A percentile compares a stretch with the other conserved stretches of the same genome.
These are phyloP conservation scores for Setaria italica DNA, from an alignment of 202 grass and related monocot species.

Conservation along the genomic window DNA sequence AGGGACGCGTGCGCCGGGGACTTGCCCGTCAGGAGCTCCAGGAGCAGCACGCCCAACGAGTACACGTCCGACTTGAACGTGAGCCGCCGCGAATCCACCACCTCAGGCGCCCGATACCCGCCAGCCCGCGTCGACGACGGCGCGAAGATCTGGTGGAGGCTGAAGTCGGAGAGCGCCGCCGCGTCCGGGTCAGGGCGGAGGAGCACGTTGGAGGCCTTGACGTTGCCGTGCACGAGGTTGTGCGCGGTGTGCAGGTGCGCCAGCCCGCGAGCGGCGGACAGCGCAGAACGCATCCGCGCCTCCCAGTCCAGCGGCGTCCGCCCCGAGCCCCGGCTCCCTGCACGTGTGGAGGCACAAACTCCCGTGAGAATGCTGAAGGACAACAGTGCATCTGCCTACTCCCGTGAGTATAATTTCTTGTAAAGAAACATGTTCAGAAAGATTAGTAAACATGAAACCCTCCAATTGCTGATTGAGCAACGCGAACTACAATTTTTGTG, in stretches of 20 bases:
- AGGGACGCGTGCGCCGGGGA: constrained; percentile 84
- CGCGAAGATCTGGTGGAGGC: constrained; percentile 70
- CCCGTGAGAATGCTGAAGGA: constrained; percentile 34
- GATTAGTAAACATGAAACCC: neutral
- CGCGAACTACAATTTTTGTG: neutral
- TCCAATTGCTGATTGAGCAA: neutral
- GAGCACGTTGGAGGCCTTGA: constrained; percentile 94
- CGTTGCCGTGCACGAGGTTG: constrained; percentile 79
- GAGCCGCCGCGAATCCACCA: constrained; percentile 83
- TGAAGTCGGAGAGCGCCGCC: constrained; percentile 77
- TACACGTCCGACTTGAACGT: constrained; percentile 94
- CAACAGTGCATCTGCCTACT: too few species aligned
- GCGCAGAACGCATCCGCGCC: constrained; percentile 68
- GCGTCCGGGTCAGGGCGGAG: constrained; percentile 76
- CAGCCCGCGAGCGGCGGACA: constrained; percentile 77
- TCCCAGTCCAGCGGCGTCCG: constrained; percentile 94
- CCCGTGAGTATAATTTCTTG: too few species aligned
- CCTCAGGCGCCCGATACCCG: constrained; percentile 90
- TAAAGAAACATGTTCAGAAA: constrained; percentile 9
- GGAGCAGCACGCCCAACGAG: constrained; percentile 84
- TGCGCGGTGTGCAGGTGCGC: constrained; percentile 75
- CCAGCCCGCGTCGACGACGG: constrained; percentile 55
- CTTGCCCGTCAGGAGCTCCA: constrained; percentile 95
- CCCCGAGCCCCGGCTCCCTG: constrained; percentile 85
- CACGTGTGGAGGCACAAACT: neutral